A percentile compares a stretch with the other conserved stretches of the same genome.
Conservation (phyloP, 768 basidiomycete species). For the Russula dissimulans region DNA sequence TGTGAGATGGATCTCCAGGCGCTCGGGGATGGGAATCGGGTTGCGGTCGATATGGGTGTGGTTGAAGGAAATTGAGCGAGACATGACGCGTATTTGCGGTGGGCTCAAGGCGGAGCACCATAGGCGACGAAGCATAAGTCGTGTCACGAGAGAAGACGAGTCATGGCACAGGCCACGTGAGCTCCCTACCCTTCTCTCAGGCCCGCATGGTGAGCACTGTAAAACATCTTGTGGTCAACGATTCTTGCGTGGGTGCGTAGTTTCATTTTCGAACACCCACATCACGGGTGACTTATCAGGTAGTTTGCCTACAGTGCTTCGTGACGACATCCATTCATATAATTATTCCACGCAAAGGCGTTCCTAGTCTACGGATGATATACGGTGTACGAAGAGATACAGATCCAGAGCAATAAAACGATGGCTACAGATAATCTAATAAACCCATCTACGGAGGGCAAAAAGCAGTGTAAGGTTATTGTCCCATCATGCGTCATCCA, state of each 20-base stretch:
- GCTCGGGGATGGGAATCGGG: slow-evolving; percentile 27
- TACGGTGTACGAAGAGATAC: background rate
- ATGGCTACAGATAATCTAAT: background rate
- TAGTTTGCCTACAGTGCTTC: background rate
- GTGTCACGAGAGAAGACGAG: too few species aligned
- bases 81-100: slow-evolving; percentile 21
- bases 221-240: too few species aligned
- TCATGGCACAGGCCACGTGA: too few species aligned
- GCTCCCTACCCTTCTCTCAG: too few species aligned
- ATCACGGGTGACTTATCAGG: too few species aligned
- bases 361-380: background rate
- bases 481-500: background rate
- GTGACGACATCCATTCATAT: background rate
- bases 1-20: slow-evolving; percentile 45
- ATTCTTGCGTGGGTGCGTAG: too few species aligned
- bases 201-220: too few species aligned
- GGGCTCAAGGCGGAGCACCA: background rate
- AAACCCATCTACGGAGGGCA: background rate
- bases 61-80: slow-evolving; percentile 16
- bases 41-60: slow-evolving; percentile 18
- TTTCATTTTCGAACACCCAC: too few species aligned
- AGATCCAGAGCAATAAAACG: background rate
- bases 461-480: background rate
- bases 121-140: background rate
- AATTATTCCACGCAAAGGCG: background rate